phyloP scores from a whole-genome alignment of 805 yeast species.

The Saturnispora mendoncae region DNA sequence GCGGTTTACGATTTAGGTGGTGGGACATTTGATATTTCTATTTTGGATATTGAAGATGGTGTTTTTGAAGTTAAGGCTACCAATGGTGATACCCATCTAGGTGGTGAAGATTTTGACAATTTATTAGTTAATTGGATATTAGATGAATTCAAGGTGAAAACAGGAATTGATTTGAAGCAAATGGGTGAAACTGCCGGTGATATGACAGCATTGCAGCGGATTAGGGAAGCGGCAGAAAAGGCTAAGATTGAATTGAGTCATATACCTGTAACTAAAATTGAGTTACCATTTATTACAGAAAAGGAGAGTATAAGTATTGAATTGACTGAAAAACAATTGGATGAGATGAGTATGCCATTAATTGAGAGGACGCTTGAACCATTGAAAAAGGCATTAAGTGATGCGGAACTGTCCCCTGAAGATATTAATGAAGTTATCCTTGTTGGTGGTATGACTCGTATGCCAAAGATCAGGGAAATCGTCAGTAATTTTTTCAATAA shows the following conservation, averaged over 20 bases:
- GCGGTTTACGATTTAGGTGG: conserved; percentile 98
- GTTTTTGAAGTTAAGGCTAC: conserved; percentile 94
- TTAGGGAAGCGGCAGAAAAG: conserved; percentile 82
- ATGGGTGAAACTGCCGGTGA: conserved; percentile 28
- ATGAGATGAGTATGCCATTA: conserved; percentile 42
- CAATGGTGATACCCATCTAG: conserved; percentile 88
- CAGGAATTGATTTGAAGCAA: conserved; percentile 45
- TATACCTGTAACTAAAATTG: conserved; percentile 60
- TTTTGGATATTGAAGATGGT: conserved; percentile 92
- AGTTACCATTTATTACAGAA: conserved; percentile 70
- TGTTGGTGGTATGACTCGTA: conserved; percentile 88
- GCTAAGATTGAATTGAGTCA: conserved; percentile 83
- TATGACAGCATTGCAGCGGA: conserved; percentile 75
- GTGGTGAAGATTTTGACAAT: conserved; percentile 88
- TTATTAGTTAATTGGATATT: conserved; percentile 73
- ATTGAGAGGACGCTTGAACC: conserved; percentile 68
- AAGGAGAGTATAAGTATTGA: conserved; percentile 34
- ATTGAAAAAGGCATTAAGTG: conserved; percentile 73
- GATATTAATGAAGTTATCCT: conserved; percentile 73
- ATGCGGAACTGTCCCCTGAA: conserved; percentile 58
- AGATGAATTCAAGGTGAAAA: conserved; percentile 65
- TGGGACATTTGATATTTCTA: conserved; percentile 94
- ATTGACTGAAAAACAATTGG: conserved; percentile 44
- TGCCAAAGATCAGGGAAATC: conserved; percentile 78
- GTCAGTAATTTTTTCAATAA: conserved; percentile 71